phyloP scores from a whole-genome alignment of 169 alveolate genomes.

The Blepharisma undulans region DNA sequence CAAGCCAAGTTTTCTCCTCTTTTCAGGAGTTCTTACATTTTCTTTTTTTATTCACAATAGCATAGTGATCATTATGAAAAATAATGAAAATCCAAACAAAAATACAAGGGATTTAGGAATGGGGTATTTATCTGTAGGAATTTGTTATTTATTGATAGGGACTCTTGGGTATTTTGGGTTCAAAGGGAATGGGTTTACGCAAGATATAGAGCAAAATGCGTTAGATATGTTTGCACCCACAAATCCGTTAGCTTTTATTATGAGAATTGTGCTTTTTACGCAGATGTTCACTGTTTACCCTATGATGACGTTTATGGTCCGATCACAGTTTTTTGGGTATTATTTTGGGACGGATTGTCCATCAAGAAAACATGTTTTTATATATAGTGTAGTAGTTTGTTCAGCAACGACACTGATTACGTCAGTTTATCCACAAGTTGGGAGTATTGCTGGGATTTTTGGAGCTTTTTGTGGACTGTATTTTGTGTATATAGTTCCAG shows the following conservation, averaged over 20 bases:
- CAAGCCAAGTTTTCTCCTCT: slow-evolving; percentile 50
- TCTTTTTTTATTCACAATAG: slow-evolving; percentile 75
- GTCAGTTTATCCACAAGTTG: slow-evolving; percentile 58
- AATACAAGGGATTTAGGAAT: slow-evolving; percentile 72
- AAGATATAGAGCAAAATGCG: slow-evolving; percentile 58
- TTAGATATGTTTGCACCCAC: slow-evolving; percentile 63
- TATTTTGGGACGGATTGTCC: slow-evolving; percentile 25
- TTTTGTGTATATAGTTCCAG: slow-evolving; percentile 60
- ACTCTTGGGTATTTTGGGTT: slow-evolving; percentile 80
- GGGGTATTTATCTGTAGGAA: slow-evolving; percentile 71
- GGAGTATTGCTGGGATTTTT: slow-evolving; percentile 49
- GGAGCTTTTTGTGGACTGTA: slow-evolving; percentile 66
- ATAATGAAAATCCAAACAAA: slow-evolving; percentile 65
- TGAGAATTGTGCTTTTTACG: slow-evolving; percentile 63
- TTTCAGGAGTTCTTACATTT: slow-evolving; percentile 67
- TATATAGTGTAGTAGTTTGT: neutral
- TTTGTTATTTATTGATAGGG: slow-evolving; percentile 66
- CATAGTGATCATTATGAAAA: slow-evolving; percentile 64
- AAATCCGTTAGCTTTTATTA: slow-evolving; percentile 57
- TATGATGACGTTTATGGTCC: slow-evolving; percentile 56
- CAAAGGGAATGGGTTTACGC: slow-evolving; percentile 54
- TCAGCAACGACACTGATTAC: slow-evolving; percentile 48
- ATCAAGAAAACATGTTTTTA: neutral
- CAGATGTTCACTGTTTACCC: slow-evolving; percentile 75
- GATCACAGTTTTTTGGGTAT: slow-evolving; percentile 56